Evolutionary conservation across 441 rosid genomes (phyloP), one percentile per base, ranked within the genome.

Genomic region (Flueggea neowawraea): DNA sequence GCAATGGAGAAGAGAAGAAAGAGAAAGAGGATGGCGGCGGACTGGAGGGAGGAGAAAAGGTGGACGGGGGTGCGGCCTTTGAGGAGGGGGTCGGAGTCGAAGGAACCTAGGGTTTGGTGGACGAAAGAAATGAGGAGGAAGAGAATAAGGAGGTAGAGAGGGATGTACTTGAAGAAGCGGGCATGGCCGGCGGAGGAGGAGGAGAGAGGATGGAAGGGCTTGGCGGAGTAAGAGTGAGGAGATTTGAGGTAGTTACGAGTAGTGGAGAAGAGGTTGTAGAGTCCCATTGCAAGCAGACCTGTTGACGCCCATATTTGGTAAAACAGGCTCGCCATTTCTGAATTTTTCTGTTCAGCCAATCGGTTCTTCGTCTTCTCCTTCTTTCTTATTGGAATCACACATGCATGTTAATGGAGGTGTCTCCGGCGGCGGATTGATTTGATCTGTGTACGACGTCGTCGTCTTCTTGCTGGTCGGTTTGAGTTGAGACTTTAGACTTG

Each of bases 41-140:
- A 82, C 22, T 85, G 87, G 68, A 92, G 97, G 59, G 97, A 77
- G 62, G 84, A 68, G 81, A 91, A 88, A 73, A 71, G 83, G 75
- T 90, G 96, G 65, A 95, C 96, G n/a, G 98, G 90, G 22, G 95
- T 80, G 57, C 82, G 74, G 52, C 98, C 98, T 68, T 83, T 85
- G 63, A 88, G 71, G 64, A 92, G 95, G 10, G 97, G 99, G 64
- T 91, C 97, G 58, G 91, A 72, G 69, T 81, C 83, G 75, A 85
- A 61, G 51, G 96, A 84, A 62, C 75, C 53, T 45, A 87, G 69
- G 83, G 81, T 73, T 76, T 88, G 88, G 86, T 88, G 93, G 65
- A 73, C 71, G 60, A 79, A 81, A 60, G 96, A 78, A 48, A 85
- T n/a, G 82, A 88, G 69, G 39, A 95, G 96, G 62, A 71, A 88